phyloP scores from a whole-genome alignment of 75 land plant genomes.

The Isoetes taiwanensis region DNA sequence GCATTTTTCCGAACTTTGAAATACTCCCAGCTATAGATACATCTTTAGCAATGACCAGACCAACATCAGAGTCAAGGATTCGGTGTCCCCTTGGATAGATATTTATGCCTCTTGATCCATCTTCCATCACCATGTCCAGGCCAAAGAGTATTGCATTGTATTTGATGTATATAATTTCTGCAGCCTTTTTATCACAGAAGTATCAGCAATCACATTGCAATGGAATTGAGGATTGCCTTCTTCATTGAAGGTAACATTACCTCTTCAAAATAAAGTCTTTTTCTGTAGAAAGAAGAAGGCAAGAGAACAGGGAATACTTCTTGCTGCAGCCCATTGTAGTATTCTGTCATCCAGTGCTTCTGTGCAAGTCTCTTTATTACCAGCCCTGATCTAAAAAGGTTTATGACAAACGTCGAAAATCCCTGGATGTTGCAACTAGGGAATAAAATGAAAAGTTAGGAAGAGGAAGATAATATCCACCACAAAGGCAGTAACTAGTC shows the following conservation, averaged over 20 bases:
- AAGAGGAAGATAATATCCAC: neutral
- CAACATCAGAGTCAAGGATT: slow-evolving; percentile 20
- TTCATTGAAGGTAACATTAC: slow-evolving; percentile 1
- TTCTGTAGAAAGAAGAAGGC: slow-evolving; percentile 19
- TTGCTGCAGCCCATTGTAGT: slow-evolving; percentile 30
- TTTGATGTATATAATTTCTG: slow-evolving; percentile 25
- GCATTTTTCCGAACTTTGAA: slow-evolving; percentile 12
- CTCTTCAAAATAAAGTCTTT: slow-evolving; percentile 28
- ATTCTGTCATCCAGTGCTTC: slow-evolving; percentile 28
- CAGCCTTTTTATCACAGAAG: no score
- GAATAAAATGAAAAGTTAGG: neutral
- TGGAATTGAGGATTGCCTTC: neutral
- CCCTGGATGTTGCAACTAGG: slow-evolving; percentile 32
- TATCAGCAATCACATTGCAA: neutral
- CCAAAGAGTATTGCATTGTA: slow-evolving; percentile 27
- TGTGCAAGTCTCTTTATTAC: slow-evolving; percentile 2
- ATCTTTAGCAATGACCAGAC: slow-evolving; percentile 31
- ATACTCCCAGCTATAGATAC: slow-evolving; percentile 21
- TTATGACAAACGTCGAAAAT: slow-evolving; percentile 27
- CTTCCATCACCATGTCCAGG: slow-evolving; percentile 25
- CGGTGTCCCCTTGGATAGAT: slow-evolving; percentile 24
- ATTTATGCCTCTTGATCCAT: slow-evolving; percentile 19
- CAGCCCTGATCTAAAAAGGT: slow-evolving; percentile 31
- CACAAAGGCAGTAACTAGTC: neutral
- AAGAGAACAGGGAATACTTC: slow-evolving; percentile 34